Evolutionary conservation across 257 asterid genomes (phyloP).

Genomic region (Petrea volubilis): DNA sequence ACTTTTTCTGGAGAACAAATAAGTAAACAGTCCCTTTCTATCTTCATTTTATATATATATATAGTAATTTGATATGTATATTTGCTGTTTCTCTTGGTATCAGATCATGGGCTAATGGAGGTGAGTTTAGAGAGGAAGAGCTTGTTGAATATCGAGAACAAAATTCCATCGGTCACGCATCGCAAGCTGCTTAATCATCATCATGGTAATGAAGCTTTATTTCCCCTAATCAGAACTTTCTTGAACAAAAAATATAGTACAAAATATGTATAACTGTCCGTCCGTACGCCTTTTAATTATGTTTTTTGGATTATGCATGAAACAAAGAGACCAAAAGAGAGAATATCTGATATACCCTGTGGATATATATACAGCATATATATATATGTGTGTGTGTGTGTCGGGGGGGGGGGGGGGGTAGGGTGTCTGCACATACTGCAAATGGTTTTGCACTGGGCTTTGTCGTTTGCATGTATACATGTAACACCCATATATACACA

Average conservation of each 20-base stretch:
- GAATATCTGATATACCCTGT: conserved; percentile 19
- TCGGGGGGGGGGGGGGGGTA: too few relatives aligned
- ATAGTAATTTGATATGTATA: too few relatives aligned
- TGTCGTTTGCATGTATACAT: conserved; percentile 33
- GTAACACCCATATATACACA: conserved; percentile 26
- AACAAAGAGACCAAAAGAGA: conserved; percentile 9
- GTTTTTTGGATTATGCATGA: conserved; percentile 17
- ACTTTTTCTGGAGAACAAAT: background rate
- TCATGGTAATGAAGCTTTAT: conserved; percentile 27
- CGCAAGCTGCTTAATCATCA: conserved; percentile 45
- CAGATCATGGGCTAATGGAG: conserved; percentile 27
- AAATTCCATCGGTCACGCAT: conserved; percentile 6
- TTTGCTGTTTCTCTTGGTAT: too few relatives aligned
- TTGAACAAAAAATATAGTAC: background rate
- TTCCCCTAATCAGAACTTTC: background rate
- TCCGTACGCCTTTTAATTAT: conserved; percentile 14
- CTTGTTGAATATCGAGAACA: conserved; percentile 10
- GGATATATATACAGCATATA: conserved; percentile 16
- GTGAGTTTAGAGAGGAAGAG: conserved; percentile 7
- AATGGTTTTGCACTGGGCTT: conserved; percentile 13
- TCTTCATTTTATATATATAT: background rate
- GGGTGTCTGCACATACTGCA: conserved; percentile 24
- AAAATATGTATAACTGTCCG: background rate
- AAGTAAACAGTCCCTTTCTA: background rate
- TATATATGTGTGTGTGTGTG: too few relatives aligned